These are phyloP conservation scores for Cordia subcordata DNA, from an alignment of 257 asterid genomes.

Conservation along the genomic window DNA sequence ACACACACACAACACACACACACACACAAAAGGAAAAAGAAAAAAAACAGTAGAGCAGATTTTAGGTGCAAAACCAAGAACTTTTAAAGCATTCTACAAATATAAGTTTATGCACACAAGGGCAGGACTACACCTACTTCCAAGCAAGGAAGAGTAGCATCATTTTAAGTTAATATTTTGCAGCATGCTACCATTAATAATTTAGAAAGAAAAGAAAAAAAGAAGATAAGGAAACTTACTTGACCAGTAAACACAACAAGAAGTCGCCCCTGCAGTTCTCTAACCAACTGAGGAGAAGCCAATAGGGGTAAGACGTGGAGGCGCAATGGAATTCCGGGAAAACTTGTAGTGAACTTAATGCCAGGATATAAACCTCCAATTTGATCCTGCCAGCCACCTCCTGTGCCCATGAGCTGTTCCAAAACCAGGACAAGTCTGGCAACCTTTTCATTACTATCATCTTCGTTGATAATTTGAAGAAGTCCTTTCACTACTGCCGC, in stretches of 20 bases:
- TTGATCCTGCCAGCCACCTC: constrained; percentile 99
- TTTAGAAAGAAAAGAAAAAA: neutral
- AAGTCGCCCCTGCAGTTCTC: constrained; percentile 74
- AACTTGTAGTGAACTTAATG: constrained; percentile 76
- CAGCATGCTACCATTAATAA: neutral
- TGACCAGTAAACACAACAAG: constrained; percentile 91
- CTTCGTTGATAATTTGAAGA: constrained; percentile 65
- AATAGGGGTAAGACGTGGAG: constrained; percentile 80
- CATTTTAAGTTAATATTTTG: neutral
- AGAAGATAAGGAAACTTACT: constrained; percentile 30
- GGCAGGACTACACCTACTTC: no score
- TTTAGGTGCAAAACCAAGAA: no score
- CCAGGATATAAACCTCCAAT: constrained; percentile 96
- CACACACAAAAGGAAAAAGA: no score
- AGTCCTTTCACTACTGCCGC: constrained; percentile 97
- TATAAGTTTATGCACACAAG: no score
- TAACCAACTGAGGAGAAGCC: constrained; percentile 59
- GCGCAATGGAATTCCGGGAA: constrained; percentile 82
- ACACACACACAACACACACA: no score
- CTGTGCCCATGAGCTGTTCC: constrained; percentile 97
- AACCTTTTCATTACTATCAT: constrained; percentile 78
- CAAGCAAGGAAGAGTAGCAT: neutral
- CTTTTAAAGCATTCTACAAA: no score
- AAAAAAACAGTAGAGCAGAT: no score
- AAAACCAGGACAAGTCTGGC: constrained; percentile 77